These are phyloP conservation scores for Mucor circinelloides DNA, from an alignment of 371 early-diverging fungal genomes.

Conservation along the genomic window DNA sequence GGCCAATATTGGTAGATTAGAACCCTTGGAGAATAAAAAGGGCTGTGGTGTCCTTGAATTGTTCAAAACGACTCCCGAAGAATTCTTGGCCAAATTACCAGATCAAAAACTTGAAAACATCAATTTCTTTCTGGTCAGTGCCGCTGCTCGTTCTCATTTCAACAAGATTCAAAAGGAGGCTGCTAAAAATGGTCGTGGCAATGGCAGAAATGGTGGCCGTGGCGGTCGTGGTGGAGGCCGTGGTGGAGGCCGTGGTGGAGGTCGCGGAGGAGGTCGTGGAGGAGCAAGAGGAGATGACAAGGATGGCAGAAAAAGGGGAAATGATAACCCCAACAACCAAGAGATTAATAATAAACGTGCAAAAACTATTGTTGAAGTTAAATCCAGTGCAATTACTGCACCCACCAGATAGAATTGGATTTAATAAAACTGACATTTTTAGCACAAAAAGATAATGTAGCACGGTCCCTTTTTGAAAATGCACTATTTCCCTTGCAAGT, in stretches of 20 bases:
- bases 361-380: slow-evolving; percentile 12
- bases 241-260: slow-evolving; percentile 20
- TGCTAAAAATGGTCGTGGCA: slow-evolving; percentile 19
- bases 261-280: neutral
- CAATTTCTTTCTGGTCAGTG: slow-evolving; percentile 16
- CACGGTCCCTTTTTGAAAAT: neutral
- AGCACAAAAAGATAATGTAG: neutral
- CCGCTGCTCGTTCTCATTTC: slow-evolving; percentile 25
- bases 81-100: slow-evolving; percentile 29
- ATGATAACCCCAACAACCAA: slow-evolving; percentile 10
- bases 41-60: slow-evolving; percentile 42
- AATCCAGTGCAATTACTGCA: slow-evolving; percentile 5
- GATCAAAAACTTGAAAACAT: slow-evolving; percentile 31
- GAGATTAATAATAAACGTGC: slow-evolving; percentile 21
- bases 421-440: slow-evolving; percentile 1
- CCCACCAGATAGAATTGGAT: neutral
- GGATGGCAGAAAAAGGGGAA: neutral
- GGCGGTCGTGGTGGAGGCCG: slow-evolving; percentile 21
- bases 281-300: slow-evolving; percentile 16
- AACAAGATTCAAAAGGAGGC: slow-evolving; percentile 23
- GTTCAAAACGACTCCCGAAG: slow-evolving; percentile 33
- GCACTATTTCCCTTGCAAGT: neutral
- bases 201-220: slow-evolving; percentile 30
- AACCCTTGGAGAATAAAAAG: slow-evolving; percentile 9
- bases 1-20: slow-evolving; percentile 20